These are phyloP conservation scores for Hypericum androsaemum DNA, from an alignment of 345 rosid species.

Conservation along the genomic window DNA sequence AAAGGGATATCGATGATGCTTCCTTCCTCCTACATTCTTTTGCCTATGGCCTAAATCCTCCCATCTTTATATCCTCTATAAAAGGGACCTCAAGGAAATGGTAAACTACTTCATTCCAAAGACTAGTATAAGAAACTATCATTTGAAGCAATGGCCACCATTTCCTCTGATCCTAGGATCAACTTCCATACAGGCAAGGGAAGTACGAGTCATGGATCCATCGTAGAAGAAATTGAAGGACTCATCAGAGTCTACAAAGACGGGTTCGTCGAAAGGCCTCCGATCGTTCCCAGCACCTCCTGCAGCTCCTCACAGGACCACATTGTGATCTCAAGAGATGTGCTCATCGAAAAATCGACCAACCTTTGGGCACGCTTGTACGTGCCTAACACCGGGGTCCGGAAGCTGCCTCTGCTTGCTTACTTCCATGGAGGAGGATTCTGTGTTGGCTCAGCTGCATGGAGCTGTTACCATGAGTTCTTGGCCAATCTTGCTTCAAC, in stretches of 20 bases:
- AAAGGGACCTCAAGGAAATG: constrained; percentile 9
- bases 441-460: constrained; percentile 23
- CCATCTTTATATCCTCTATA: constrained; percentile 15
- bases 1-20: constrained; percentile 1
- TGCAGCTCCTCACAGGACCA: constrained; percentile 3
- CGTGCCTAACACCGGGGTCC: background rate
- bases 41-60: background rate
- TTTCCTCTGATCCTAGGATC: constrained; percentile 14
- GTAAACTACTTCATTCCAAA: background rate
- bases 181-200: constrained; percentile 8
- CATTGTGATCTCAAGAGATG: constrained; percentile 12
- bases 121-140: background rate
- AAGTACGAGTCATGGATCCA: constrained; percentile 1
- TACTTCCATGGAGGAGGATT: constrained; percentile 31
- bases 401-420: constrained; percentile 14
- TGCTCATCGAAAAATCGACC: constrained; percentile 9
- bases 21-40: constrained; percentile 10
- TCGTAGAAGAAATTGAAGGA: constrained; percentile 21
- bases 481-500: constrained; percentile 15
- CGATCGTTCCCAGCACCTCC: constrained; percentile 12
- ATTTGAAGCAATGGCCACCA: constrained; percentile 10
- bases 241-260: constrained; percentile 21
- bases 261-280: constrained; percentile 20
- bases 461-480: constrained; percentile 20
- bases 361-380: constrained; percentile 20